Evolutionary conservation across 352 stramenopile genomes (phyloP).

Genomic region (Elongisporangium undulatum): DNA sequence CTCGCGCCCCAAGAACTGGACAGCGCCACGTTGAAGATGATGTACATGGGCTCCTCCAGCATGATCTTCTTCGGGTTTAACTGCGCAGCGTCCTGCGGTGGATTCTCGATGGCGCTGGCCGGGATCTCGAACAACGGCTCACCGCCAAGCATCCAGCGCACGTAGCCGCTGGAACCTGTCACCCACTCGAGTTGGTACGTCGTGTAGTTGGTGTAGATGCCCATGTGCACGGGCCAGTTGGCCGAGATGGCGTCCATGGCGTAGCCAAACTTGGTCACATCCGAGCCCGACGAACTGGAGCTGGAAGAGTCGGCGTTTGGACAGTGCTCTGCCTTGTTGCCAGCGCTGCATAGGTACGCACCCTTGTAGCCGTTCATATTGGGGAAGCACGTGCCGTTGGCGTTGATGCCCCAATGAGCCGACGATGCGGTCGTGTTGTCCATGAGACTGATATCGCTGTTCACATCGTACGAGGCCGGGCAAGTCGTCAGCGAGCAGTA

Average conservation of each 20-base stretch:
- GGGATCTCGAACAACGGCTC: constrained; percentile 88
- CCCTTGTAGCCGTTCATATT: constrained; percentile 22
- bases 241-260: constrained; percentile 77
- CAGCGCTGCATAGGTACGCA: constrained; percentile 11
- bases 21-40: constrained; percentile 92
- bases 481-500: constrained; percentile 18
- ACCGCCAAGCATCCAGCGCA: constrained; percentile 78
- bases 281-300: too few species aligned
- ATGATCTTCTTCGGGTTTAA: constrained; percentile 83
- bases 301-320: too few species aligned
- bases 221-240: constrained; percentile 49
- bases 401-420: constrained; percentile 22
- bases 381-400: constrained; percentile 16
- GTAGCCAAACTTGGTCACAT: constrained; percentile 32
- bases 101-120: constrained; percentile 43
- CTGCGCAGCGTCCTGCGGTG: constrained; percentile 36
- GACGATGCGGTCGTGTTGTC: constrained; percentile 4
- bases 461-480: constrained; percentile 21
- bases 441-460: constrained; percentile 21
- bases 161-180: constrained; percentile 36
- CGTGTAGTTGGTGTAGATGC: constrained; percentile 39
- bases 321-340: constrained; percentile 3
- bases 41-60: constrained; percentile 88
- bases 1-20: constrained; percentile 69
- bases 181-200: constrained; percentile 66